Conservation (phyloP, 2,329 filamentous ascomycete species). For the Tolypocladium nubicola region DNA sequence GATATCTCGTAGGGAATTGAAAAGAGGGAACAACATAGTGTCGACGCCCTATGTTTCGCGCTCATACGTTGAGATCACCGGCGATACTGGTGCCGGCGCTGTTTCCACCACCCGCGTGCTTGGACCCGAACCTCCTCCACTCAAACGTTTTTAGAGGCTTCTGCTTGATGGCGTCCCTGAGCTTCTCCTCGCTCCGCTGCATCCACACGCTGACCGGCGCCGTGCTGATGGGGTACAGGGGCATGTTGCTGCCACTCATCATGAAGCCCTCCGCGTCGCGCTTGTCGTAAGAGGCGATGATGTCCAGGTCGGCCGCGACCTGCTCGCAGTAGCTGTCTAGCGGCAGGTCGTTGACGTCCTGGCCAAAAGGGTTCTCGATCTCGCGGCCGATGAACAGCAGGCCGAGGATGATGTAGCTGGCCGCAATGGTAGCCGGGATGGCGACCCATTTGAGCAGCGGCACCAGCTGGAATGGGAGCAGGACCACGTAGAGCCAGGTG, state of each 20-base stretch:
- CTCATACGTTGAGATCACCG: conserved; percentile 2
- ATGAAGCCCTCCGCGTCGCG: conserved; percentile 20
- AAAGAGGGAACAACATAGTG: neutral
- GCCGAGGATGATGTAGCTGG: conserved; percentile 74
- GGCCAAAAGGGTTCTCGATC: conserved; percentile 77
- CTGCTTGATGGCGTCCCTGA: conserved; percentile 27
- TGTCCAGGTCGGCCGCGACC: conserved; percentile 62
- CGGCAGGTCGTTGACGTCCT: conserved; percentile 73
- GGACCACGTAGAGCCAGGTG: conserved; percentile 72
- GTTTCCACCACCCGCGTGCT: neutral
- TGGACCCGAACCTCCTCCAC: conserved; percentile 11
- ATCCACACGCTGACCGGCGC: conserved; percentile 27
- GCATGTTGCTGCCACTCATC: conserved; percentile 31
- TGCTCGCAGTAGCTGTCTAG: conserved; percentile 69
- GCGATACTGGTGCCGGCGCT: neutral
- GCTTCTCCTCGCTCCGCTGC: conserved; percentile 27
- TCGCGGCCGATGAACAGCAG: conserved; percentile 65
- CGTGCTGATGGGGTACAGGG: conserved; percentile 43
- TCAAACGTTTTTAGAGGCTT: conserved; percentile 26
- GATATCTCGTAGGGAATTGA: neutral
- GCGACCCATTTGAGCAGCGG: conserved; percentile 56
- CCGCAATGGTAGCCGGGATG: conserved; percentile 63
- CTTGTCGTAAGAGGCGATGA: conserved; percentile 47
- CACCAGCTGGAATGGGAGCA: conserved; percentile 74
- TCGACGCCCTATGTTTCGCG: neutral